These are phyloP conservation scores for Xylaria grammica DNA, from an alignment of 495 filamentous ascomycete genomes.

Conservation along the genomic window DNA sequence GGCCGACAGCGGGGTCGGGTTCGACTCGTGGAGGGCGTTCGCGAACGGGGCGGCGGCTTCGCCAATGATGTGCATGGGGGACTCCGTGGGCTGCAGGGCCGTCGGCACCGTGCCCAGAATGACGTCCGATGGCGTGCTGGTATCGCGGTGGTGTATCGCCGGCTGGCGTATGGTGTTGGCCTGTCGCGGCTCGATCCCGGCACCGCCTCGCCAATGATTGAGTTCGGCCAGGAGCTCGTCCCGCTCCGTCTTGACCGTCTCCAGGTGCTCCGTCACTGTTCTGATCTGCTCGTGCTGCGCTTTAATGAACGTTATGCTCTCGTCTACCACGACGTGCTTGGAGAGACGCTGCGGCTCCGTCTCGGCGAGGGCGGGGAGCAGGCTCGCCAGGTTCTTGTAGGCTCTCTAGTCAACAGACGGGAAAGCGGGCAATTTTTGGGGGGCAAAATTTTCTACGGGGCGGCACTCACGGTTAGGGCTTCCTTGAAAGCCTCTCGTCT, in stretches of 20 bases:
- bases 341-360: slow-evolving; percentile 32
- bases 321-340: slow-evolving; percentile 33
- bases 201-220: slow-evolving; percentile 26
- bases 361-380: slow-evolving; percentile 30
- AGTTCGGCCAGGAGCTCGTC: slow-evolving; percentile 33
- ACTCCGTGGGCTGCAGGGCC: slow-evolving; percentile 8
- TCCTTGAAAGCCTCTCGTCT: slow-evolving; percentile 36
- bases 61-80: slow-evolving; percentile 11
- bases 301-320: slow-evolving; percentile 28
- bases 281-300: slow-evolving; percentile 28
- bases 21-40: slow-evolving; percentile 14
- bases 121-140: neutral
- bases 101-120: slow-evolving; percentile 11
- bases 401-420: slow-evolving; percentile 6
- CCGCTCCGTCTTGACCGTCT: slow-evolving; percentile 30
- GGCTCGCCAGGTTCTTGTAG: slow-evolving; percentile 32
- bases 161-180: slow-evolving; percentile 17
- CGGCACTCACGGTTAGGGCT: slow-evolving; percentile 28
- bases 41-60: slow-evolving; percentile 14
- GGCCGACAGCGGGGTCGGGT: neutral
- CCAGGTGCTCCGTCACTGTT: slow-evolving; percentile 20
- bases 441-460: neutral
- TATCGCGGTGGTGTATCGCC: slow-evolving; percentile 14
- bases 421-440: too few relatives aligned
- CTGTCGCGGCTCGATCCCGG: slow-evolving; percentile 21